phyloP scores from a whole-genome alignment of 257 asterid species.

The Przewalskia tangutica region DNA sequence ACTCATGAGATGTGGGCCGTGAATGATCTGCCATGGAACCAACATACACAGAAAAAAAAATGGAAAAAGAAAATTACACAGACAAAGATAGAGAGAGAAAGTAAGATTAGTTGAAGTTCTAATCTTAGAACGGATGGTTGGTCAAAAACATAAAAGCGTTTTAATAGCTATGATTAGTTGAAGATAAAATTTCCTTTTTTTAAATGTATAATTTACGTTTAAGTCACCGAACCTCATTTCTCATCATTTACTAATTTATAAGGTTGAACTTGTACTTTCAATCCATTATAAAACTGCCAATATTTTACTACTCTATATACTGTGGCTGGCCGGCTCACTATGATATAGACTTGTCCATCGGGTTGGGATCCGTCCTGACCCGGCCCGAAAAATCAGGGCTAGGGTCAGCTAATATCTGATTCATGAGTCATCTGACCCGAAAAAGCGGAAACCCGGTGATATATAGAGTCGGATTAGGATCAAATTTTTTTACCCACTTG shows the following conservation, averaged over 20 bases:
- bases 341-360: too few relatives aligned
- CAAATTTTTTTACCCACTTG: too few relatives aligned
- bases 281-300: not conserved
- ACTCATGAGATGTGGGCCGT: slow-evolving; percentile 32
- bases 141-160: not conserved
- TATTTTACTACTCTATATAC: too few relatives aligned
- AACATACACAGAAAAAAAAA: not conserved
- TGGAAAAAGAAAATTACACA: not conserved
- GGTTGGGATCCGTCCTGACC: too few relatives aligned
- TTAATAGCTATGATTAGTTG: not conserved
- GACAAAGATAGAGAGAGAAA: not conserved
- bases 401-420: too few relatives aligned
- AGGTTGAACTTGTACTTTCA: not conserved
- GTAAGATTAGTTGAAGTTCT: not conserved
- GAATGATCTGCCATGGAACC: slow-evolving; percentile 42
- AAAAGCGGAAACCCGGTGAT: too few relatives aligned
- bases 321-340: not conserved
- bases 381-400: too few relatives aligned
- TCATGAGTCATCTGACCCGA: too few relatives aligned
- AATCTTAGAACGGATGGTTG: slow-evolving; percentile 14
- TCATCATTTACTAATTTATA: not conserved
- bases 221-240: not conserved
- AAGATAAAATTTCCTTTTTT: not conserved
- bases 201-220: not conserved
- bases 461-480: too few relatives aligned